A percentile compares a stretch with the other conserved stretches of the same genome.
Conservation (phyloP, 1,139 yeast species). For the Blastobotrys proliferans region DNA sequence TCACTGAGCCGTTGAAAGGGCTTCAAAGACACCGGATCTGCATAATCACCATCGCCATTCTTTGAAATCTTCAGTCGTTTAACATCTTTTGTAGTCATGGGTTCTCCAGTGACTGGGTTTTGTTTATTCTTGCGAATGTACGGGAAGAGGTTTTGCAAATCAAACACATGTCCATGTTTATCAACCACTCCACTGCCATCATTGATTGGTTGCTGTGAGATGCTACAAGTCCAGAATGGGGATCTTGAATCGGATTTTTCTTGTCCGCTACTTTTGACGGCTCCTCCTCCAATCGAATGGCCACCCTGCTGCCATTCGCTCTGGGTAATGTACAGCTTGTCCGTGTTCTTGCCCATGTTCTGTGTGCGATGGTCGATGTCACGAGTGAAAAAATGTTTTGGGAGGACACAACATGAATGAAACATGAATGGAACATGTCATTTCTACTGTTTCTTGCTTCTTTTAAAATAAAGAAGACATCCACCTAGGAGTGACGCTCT, state of each 20-base stretch:
- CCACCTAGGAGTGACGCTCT: too few species aligned
- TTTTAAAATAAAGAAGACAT: too few species aligned
- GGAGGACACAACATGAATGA: neutral
- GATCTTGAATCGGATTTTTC: constrained; percentile 20
- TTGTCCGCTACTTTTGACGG: neutral
- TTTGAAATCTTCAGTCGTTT: constrained; percentile 29
- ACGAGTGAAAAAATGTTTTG: neutral
- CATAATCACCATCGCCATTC: constrained; percentile 30
- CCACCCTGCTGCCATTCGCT: constrained; percentile 23
- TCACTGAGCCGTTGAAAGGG: constrained; percentile 30
- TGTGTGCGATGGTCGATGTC: neutral
- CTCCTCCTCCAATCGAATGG: neutral
- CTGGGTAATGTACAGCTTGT: constrained; percentile 36
- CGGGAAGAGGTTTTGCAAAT: constrained; percentile 33
- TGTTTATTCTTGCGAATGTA: constrained; percentile 30
- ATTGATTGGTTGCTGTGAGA: constrained; percentile 35
- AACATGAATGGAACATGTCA: neutral
- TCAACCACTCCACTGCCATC: constrained; percentile 32
- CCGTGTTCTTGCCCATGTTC: constrained; percentile 38
- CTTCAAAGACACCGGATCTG: constrained; percentile 36
- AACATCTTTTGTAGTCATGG: constrained; percentile 21
- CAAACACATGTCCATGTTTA: constrained; percentile 34
- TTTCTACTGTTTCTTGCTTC: neutral
- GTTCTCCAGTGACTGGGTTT: constrained; percentile 33
- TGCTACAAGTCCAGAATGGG: constrained; percentile 37